Base-by-base conservation (phyloP, 163 green algal genomes). In the Trebouxia gelatinosa region DNA sequence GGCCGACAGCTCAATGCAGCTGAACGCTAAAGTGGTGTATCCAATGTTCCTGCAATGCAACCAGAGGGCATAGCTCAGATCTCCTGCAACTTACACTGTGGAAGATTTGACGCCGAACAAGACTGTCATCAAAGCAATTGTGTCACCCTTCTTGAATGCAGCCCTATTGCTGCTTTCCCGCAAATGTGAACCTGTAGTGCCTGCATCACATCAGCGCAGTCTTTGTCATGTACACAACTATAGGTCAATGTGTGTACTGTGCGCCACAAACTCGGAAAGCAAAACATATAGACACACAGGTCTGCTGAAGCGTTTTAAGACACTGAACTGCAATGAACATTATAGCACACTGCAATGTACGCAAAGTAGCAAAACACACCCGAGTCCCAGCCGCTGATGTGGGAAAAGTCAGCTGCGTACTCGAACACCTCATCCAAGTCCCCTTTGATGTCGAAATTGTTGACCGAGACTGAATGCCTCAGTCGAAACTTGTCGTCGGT, bases 1-100 rank as follows among this genome's bases (percentile, higher is more conserved):
- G n/a, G n/a, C n/a, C n/a, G n/a, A n/a, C n/a, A n/a, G n/a, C n/a
- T n/a, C n/a, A n/a, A n/a, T n/a, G n/a, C n/a, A n/a, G n/a, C n/a
- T n/a, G n/a, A n/a, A n/a, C n/a, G n/a, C n/a, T n/a, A n/a, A n/a
- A n/a, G n/a, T n/a, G n/a, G n/a, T n/a, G n/a, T n/a, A n/a, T n/a
- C n/a, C n/a, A n/a, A n/a, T n/a, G n/a, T n/a, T n/a, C n/a, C n/a
- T n/a, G n/a, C n/a, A n/a, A n/a, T n/a, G n/a, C n/a, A n/a, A n/a
- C n/a, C n/a, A n/a, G n/a, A n/a, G n/a, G n/a, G n/a, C n/a, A n/a
- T n/a, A n/a, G n/a, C n/a, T n/a, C n/a, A n/a, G n/a, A n/a, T n/a
- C n/a, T n/a, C n/a, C n/a, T n/a, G n/a, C n/a, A n/a, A n/a, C 67
- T 75, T 39, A 76, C 68, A 76, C 40, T 62, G 68, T 76, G 21